Evolutionary conservation across 106 monocot species (phyloP).

Genomic region (Dendrobium nobile): DNA sequence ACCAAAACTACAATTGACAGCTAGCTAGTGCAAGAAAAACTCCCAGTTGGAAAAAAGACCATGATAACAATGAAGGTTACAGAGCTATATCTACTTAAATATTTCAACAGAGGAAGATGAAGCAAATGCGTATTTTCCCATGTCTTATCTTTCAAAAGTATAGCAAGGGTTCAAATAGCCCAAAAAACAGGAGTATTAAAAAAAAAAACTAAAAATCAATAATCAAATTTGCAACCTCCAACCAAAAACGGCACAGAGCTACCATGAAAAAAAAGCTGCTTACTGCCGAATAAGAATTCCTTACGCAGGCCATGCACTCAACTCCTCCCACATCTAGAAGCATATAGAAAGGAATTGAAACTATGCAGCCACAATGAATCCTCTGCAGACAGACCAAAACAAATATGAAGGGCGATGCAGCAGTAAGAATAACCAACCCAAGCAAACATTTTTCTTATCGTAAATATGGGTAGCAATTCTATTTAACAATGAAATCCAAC

Average conservation of each 20-base stretch:
- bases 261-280: background rate
- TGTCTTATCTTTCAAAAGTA: no score
- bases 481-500: background rate
- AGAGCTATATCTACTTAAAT: no score
- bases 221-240: background rate
- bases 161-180: no score
- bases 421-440: background rate
- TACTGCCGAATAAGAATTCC: conserved; percentile 29
- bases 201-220: background rate
- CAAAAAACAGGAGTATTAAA: background rate
- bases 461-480: background rate
- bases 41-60: no score
- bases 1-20: no score
- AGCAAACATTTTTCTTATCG: background rate
- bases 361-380: conserved; percentile 61
- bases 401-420: background rate
- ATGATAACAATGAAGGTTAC: no score
- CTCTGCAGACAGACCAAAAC: conserved; percentile 20
- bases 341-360: conserved; percentile 28
- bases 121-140: no score
- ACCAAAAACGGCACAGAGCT: background rate
- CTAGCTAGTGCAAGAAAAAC: no score
- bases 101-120: no score
- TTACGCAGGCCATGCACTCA: conserved; percentile 45
- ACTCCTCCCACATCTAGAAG: conserved; percentile 56